A percentile compares a stretch with the other conserved stretches of the same genome.
Conservation (phyloP, 2,329 filamentous ascomycete genomes). For the Nemania sp. region DNA sequence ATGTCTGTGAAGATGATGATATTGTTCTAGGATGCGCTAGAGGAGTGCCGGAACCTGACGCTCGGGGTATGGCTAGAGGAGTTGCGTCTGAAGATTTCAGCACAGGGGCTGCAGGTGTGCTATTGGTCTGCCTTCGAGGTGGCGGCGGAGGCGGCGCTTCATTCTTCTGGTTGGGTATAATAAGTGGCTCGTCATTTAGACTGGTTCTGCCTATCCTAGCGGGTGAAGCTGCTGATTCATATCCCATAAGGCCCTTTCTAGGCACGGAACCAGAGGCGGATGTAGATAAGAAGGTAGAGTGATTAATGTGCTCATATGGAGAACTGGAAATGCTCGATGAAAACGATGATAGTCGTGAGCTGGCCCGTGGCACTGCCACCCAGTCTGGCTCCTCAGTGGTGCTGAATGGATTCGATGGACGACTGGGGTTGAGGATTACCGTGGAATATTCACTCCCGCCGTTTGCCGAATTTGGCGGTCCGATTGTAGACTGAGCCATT, state of each 20-base stretch:
- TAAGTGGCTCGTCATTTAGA: conserved; percentile 46
- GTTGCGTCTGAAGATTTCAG: conserved; percentile 31
- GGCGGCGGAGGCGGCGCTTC: conserved; percentile 49
- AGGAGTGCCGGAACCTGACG: conserved; percentile 20
- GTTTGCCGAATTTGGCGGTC: conserved; percentile 59
- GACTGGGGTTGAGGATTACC: conserved; percentile 70
- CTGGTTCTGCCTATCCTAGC: conserved; percentile 50
- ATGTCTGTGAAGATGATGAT: conserved; percentile 31
- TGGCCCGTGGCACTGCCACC: conserved; percentile 65
- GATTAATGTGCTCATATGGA: conserved; percentile 60
- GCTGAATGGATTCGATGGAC: conserved; percentile 81
- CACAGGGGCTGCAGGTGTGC: conserved; percentile 25
- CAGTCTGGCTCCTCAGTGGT: conserved; percentile 79
- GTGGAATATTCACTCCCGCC: conserved; percentile 49
- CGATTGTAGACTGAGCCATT: conserved; percentile 73
- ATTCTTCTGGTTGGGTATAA: conserved; percentile 33
- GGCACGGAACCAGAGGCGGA: conserved; percentile 50
- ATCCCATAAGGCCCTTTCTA: conserved; percentile 57
- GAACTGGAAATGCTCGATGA: conserved; percentile 60
- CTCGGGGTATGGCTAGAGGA: conserved; percentile 43
- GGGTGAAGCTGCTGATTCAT: conserved; percentile 51
- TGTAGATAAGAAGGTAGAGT: conserved; percentile 51
- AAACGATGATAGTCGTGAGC: conserved; percentile 56
- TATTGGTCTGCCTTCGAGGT: conserved; percentile 37
- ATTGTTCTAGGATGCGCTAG: conserved; percentile 22